Percentiles rank a stretch among this genome's conserved stretches.
These are phyloP conservation scores for Termitomyces eurrhizus DNA, from an alignment of 768 basidiomycete genomes.

Conservation along the genomic window DNA sequence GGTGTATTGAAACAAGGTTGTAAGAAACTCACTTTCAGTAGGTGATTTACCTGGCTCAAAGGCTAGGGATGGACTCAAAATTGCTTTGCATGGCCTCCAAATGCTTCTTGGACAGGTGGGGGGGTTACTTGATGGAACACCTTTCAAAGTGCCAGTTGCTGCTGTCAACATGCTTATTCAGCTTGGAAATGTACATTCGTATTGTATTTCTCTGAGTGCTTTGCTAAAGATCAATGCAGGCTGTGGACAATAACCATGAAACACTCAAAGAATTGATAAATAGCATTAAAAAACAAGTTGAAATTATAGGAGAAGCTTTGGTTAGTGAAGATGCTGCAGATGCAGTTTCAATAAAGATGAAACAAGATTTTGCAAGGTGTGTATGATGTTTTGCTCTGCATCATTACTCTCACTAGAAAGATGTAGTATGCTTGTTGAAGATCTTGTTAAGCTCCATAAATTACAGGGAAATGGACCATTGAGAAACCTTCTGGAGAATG, in stretches of 20 bases:
- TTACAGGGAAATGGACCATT: too few relatives aligned
- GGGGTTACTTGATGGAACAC: neutral
- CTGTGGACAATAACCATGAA: neutral
- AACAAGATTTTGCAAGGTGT: neutral
- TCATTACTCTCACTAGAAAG: neutral
- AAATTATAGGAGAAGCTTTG: neutral
- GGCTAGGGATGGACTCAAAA: neutral
- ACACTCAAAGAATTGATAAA: neutral
- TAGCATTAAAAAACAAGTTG: neutral
- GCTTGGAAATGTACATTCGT: neutral
- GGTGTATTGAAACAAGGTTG: neutral
- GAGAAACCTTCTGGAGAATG: slow-evolving; percentile 6
- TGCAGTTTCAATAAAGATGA: neutral
- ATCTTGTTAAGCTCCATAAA: too few relatives aligned
- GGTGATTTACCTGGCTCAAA: neutral
- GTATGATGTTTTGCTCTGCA: neutral
- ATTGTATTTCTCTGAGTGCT: neutral
- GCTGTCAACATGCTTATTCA: neutral
- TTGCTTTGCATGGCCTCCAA: neutral
- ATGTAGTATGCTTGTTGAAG: neutral
- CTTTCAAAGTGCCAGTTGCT: neutral
- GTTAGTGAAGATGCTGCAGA: neutral
- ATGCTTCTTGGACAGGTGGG: neutral
- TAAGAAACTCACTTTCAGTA: neutral
- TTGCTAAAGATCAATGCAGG: neutral